Conservation (phyloP, 2,329 filamentous ascomycete genomes). For the Amylocarpus encephaloides region DNA sequence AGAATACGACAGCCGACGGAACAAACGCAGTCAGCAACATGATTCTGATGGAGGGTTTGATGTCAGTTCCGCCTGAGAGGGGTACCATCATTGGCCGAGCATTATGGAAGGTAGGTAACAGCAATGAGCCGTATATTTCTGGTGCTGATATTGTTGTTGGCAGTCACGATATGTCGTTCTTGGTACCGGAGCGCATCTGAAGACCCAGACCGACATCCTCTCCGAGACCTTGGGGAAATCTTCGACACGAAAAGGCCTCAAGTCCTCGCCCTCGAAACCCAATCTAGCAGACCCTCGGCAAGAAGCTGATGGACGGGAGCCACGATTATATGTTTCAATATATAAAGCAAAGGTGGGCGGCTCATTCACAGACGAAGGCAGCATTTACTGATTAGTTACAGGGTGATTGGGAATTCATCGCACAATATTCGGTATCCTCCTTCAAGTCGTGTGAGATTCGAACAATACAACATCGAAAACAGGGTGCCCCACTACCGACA, state of each 20-base stretch:
- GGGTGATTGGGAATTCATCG: conserved; percentile 31
- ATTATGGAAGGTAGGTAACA: conserved; percentile 44
- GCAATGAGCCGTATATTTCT: background rate
- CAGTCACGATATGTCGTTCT: conserved; percentile 56
- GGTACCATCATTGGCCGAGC: conserved; percentile 46
- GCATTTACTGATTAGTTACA: conserved; percentile 11
- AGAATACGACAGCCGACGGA: background rate
- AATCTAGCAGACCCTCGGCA: conserved; percentile 24
- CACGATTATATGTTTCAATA: conserved; percentile 29
- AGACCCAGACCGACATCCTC: conserved; percentile 42
- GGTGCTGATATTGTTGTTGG: conserved; percentile 3
- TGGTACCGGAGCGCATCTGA: conserved; percentile 38
- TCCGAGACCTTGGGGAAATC: conserved; percentile 10
- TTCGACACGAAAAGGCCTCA: conserved; percentile 20
- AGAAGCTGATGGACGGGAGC: conserved; percentile 14
- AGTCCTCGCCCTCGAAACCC: conserved; percentile 23
- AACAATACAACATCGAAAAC: conserved; percentile 54
- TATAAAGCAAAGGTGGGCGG: conserved; percentile 33
- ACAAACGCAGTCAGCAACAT: conserved; percentile 31
- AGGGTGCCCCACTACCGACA: conserved; percentile 52
- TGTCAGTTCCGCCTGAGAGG: conserved; percentile 46
- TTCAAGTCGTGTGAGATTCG: conserved; percentile 39
- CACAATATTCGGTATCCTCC: conserved; percentile 28
- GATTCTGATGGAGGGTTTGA: conserved; percentile 43
- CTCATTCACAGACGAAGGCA: background rate